Evolutionary conservation across 306 rosid species (phyloP), one percentile per base, ranked within the genome.

Genomic region (Trifolium pratense): DNA sequence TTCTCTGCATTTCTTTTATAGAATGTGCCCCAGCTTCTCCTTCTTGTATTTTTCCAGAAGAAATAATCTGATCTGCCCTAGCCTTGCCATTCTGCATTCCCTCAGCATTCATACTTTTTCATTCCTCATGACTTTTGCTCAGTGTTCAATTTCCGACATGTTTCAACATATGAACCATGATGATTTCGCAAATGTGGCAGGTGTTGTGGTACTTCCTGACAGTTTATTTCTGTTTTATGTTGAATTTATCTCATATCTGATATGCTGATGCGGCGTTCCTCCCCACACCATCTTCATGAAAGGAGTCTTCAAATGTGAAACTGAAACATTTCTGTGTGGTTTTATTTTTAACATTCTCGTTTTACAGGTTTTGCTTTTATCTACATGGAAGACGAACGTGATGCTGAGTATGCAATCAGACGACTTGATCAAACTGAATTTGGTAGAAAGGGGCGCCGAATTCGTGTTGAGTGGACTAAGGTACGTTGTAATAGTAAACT

Each of bases 401-500:
- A 91, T 79, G 92, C 97, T 75, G 97, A 91, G 80, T 87, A 91
- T 79, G 97, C 97, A 58, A 91, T 91, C 45, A 85, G 97, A 80
- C 81, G 93, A 72, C 94, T 91, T 75, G 97, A 91, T 79, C 82
- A 93, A 74, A 88, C 92, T 29, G 94, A 88, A 79, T 91, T 91
- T 87, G 97, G 97, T 66, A 82, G 94, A 86, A 91, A 88, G 64
- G 94, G 89, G 23, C 90, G 97, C 23, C 87, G 84, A 26, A 85
- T 91, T 79, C 97, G 92, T 57, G 93, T 91, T 14, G 97, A 91
- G 80, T 88, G 97, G 97, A 85, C 94, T 26, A 91, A 88, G 87
- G 97, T 91, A 84, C 25, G 36, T 21, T 36, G 23, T 45, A n/a
- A n/a, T 61, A 12, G 49, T 17, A 70, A 53, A 46, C 21, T 77